Percentiles rank a stretch among this genome's conserved stretches.
Conservation (phyloP, 2,329 filamentous ascomycete species). For the Salinomyces thailandicus region DNA sequence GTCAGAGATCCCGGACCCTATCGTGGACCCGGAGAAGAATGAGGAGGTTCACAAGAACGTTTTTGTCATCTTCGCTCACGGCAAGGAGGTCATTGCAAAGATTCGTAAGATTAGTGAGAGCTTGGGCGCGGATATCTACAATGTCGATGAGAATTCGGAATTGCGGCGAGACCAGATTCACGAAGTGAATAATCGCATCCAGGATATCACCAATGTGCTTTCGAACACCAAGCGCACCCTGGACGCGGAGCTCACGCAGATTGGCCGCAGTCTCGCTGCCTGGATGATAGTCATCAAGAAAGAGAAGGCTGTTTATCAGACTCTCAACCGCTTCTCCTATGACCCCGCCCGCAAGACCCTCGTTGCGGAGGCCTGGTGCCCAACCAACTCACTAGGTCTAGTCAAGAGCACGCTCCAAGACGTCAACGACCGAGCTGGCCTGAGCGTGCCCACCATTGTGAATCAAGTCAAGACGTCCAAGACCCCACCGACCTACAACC, state of each 20-base stretch:
- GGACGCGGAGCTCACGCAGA: conserved; percentile 84
- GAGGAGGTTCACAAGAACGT: conserved; percentile 94
- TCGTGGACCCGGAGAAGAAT: conserved; percentile 85
- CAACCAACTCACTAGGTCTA: conserved; percentile 75
- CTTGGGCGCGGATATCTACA: conserved; percentile 89
- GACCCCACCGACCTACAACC: conserved; percentile 92
- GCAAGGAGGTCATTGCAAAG: conserved; percentile 96
- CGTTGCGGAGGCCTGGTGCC: conserved; percentile 96
- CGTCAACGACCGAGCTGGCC: conserved; percentile 87
- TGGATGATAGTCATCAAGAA: conserved; percentile 99
- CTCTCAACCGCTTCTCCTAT: conserved; percentile 92
- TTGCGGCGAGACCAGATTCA: conserved; percentile 90
- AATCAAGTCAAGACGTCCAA: conserved; percentile 97
- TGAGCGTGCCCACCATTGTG: conserved; percentile 97
- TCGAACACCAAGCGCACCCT: conserved; percentile 91
- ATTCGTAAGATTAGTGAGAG: conserved; percentile 98
- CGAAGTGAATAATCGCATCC: conserved; percentile 87
- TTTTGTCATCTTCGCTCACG: conserved; percentile 97
- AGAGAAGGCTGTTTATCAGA: conserved; percentile 95
- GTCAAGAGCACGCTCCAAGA: conserved; percentile 93
- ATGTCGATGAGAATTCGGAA: conserved; percentile 94
- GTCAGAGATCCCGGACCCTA: conserved; percentile 88
- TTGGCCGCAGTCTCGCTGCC: conserved; percentile 80
- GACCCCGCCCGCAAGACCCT: conserved; percentile 90
- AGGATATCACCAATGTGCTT: conserved; percentile 84